These are phyloP conservation scores for Cryphonectria naterciae DNA, from an alignment of 2,329 filamentous ascomycete species.

Conservation along the genomic window DNA sequence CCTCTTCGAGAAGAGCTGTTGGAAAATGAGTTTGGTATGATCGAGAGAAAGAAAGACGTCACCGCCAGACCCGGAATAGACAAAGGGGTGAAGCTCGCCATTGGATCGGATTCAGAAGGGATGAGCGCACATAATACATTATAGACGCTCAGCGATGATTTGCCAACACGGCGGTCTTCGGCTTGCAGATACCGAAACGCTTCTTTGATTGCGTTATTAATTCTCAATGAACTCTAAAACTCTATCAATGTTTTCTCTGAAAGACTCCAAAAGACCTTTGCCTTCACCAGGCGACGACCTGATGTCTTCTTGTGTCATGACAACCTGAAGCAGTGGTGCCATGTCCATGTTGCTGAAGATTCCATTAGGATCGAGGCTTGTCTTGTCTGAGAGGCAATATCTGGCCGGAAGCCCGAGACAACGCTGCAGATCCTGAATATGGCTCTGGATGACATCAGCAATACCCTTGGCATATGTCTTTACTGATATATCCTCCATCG, in stretches of 20 bases:
- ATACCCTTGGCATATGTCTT: neutral
- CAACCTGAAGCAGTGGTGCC: neutral
- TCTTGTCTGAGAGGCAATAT: neutral
- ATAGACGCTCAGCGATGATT: neutral
- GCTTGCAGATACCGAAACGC: neutral
- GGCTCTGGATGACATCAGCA: neutral
- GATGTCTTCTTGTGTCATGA: neutral
- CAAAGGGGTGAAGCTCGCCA: too few relatives aligned
- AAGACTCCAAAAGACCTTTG: neutral
- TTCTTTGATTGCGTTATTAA: neutral
- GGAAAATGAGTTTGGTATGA: neutral
- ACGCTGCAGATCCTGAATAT: neutral
- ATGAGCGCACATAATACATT: neutral
- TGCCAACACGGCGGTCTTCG: neutral
- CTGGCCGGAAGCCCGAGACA: neutral
- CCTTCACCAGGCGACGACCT: neutral
- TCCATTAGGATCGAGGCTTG: neutral
- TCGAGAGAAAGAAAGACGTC: neutral
- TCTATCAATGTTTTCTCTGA: neutral
- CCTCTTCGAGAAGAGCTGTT: neutral
- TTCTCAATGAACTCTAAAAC: neutral
- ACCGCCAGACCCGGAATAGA: too few relatives aligned
- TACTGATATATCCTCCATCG: neutral
- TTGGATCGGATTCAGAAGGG: neutral
- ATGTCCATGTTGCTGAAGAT: neutral